Evolutionary conservation across 371 early-diverging fungal species (phyloP), one percentile per base, ranked within the genome.

Genomic region (Capillidium heterosporum): DNA sequence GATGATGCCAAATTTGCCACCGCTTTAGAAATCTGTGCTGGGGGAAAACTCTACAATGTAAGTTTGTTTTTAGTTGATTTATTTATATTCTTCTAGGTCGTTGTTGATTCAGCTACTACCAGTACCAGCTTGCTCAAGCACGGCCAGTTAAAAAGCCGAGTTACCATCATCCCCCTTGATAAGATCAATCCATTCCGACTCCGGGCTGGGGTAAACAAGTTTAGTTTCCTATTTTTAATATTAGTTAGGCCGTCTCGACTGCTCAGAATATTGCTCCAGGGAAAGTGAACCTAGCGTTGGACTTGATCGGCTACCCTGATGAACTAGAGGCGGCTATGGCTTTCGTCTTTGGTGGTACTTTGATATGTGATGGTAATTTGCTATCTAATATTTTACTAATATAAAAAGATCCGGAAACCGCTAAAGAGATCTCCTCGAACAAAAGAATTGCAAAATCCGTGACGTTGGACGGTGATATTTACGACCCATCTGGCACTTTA

Each of bases 401-500:
- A 24, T 32, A 46, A 29, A 57, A 61, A 71, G 93, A 96, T 64
- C 76, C 84, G 0, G 80, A 82, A 13, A 76, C 85, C 0, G 95
- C 96, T 1, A 88, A 90, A 59, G 67, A 70, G 40, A 83, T 93
- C 15, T 89, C 98, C 0, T 98, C 91, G 69, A 75, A 93, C 68
- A 75, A 78, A 44, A 62, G 69, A 13, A 76, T 98, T 15, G 65
- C 80, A 49, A 85, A 85, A 56, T 91, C 93, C 17, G 94, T 99
- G 4, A 99, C 99, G 0, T 59, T 87, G 0, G 99, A 99, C 49
- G 99, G 99, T 29, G 99, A 97, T 69, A 77, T 96, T 3, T 99
- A 99, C 71, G 99, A 99, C 62, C 98, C 98, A 1, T 80, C 83
- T 32, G 99, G 99, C 39, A 91, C 93, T 0, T 71, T 99, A 23